phyloP scores from a whole-genome alignment of 1,139 yeast genomes.

The Geotrichum aggregatum region DNA sequence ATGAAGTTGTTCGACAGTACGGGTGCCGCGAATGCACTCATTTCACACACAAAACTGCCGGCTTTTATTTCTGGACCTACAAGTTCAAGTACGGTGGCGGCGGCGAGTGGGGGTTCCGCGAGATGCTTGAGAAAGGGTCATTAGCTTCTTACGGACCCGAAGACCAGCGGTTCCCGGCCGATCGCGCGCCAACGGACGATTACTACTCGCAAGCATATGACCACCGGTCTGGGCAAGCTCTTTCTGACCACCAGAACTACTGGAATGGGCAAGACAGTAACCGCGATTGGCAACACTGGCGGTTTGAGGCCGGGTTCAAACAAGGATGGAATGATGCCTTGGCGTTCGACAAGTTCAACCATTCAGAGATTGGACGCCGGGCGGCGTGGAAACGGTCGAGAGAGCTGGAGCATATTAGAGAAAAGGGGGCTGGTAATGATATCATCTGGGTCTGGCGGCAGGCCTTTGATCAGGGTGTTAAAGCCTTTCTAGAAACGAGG shows the following conservation, averaged over 20 bases:
- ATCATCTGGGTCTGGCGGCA: constrained; percentile 61
- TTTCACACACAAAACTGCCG: constrained; percentile 59
- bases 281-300: constrained; percentile 71
- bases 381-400: constrained; percentile 62
- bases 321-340: constrained; percentile 70
- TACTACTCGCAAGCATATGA: constrained; percentile 40
- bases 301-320: constrained; percentile 71
- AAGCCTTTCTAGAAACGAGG: constrained; percentile 27
- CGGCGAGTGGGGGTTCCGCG: constrained; percentile 92
- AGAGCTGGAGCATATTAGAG: constrained; percentile 52
- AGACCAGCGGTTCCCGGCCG: constrained; percentile 12
- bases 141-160: constrained; percentile 15
- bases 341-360: constrained; percentile 63
- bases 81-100: constrained; percentile 86
- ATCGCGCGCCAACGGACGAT: constrained; percentile 14
- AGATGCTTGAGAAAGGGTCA: constrained; percentile 64
- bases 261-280: constrained; percentile 62
- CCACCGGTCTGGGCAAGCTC: constrained; percentile 42
- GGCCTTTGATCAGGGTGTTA: constrained; percentile 65
- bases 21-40: constrained; percentile 45
- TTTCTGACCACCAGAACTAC: constrained; percentile 53
- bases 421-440: constrained; percentile 50
- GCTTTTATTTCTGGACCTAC: constrained; percentile 80
- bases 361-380: constrained; percentile 68
- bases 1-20: constrained; percentile 42